Conservation (phyloP, 352 stramenopile genomes). For the Phytopythium sindhum region DNA sequence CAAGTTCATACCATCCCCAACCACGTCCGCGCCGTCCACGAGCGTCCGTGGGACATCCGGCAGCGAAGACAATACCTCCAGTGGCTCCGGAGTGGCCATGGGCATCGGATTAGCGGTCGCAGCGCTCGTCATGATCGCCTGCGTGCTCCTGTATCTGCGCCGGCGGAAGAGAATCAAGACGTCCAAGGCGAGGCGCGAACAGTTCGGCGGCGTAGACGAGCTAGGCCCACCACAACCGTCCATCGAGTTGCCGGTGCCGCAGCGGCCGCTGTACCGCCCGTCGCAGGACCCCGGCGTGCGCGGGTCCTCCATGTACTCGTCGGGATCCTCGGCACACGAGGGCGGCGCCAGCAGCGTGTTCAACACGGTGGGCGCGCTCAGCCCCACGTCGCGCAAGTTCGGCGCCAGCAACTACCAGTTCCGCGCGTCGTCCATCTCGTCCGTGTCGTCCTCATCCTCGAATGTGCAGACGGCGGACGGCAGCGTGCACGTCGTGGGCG, state of each 20-base stretch:
- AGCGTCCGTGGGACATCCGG: conserved; percentile 5
- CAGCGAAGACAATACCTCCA: neutral
- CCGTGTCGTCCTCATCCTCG: neutral
- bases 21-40: neutral
- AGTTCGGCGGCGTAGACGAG: conserved; percentile 14
- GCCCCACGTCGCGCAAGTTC: conserved; percentile 29
- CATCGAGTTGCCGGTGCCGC: conserved; percentile 28
- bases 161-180: conserved; percentile 9
- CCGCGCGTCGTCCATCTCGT: conserved; percentile 14
- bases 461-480: neutral
- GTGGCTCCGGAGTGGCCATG: conserved; percentile 16
- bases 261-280: conserved; percentile 4
- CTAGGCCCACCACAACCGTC: conserved; percentile 38
- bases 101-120: conserved; percentile 27
- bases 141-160: conserved; percentile 19
- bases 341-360: conserved; percentile 29
- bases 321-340: conserved; percentile 12
- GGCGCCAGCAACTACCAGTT: conserved; percentile 34
- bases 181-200: conserved; percentile 11
- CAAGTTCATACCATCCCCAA: neutral
- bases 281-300: conserved; percentile 20
- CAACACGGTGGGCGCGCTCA: conserved; percentile 35
- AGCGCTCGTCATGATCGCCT: conserved; percentile 18
- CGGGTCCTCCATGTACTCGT: conserved; percentile 27
- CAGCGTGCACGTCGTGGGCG: neutral